Evolutionary conservation across 306 rosid genomes (phyloP).

Genomic region (Nissolia schottii): DNA sequence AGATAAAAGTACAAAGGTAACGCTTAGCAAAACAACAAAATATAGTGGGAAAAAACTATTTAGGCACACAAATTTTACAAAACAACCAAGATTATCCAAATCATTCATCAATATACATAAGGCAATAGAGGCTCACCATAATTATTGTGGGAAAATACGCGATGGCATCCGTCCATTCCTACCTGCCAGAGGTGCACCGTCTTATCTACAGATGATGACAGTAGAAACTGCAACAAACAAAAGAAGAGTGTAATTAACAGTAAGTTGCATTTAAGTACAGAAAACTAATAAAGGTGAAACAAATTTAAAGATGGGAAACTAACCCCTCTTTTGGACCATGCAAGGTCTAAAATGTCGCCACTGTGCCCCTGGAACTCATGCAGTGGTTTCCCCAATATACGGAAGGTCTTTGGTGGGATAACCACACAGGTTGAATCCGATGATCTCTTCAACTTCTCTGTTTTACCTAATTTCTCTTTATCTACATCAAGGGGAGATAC

Average conservation of each 20-base stretch:
- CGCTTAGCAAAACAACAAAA: conserved; percentile 6
- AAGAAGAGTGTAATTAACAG: not conserved
- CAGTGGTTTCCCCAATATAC: conserved; percentile 57
- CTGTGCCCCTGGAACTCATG: conserved; percentile 74
- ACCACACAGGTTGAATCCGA: conserved; percentile 65
- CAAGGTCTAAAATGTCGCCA: conserved; percentile 71
- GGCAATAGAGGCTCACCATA: conserved; percentile 52
- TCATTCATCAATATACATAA: not conserved
- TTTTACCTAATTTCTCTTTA: conserved; percentile 40
- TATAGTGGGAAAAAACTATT: not conserved
- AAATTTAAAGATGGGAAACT: conserved; percentile 33
- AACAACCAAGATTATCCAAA: conserved; percentile 19
- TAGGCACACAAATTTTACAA: not conserved
- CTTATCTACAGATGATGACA: conserved; percentile 81
- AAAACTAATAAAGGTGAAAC: not conserved
- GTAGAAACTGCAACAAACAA: conserved; percentile 52
- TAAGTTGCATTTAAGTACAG: conserved; percentile 11
- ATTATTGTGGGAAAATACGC: conserved; percentile 68
- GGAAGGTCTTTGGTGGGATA: conserved; percentile 69
- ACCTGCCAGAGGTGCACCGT: conserved; percentile 90
- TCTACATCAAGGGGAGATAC: conserved; percentile 42
- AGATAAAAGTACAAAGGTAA: conserved; percentile 4
- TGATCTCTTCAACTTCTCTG: conserved; percentile 43
- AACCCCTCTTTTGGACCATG: conserved; percentile 84
- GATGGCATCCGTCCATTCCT: conserved; percentile 54